A percentile compares a stretch with the other conserved stretches of the same genome.
Conservation (phyloP, 495 filamentous ascomycete genomes). For the Penicillium taxi region DNA sequence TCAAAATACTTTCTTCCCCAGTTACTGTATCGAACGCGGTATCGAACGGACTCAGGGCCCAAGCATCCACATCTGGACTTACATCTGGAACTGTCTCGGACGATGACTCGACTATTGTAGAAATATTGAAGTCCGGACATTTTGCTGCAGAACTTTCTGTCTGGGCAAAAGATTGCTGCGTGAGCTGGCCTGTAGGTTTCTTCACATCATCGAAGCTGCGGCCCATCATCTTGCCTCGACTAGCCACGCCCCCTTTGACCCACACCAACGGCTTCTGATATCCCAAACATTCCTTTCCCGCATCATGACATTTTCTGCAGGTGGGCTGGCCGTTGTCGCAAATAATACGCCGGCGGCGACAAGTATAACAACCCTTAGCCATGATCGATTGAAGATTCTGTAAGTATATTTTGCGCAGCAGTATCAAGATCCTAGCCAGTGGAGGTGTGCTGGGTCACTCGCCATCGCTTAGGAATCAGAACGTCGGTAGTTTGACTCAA, state of each 20-base stretch:
- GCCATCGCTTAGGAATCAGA: slow-evolving; percentile 19
- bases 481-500: slow-evolving; percentile 3
- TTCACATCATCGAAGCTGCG: slow-evolving; percentile 37
- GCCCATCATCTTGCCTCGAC: slow-evolving; percentile 46
- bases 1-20: neutral
- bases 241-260: slow-evolving; percentile 45
- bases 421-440: slow-evolving; percentile 13
- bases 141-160: neutral
- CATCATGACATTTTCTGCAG: slow-evolving; percentile 56
- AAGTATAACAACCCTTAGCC: slow-evolving; percentile 45
- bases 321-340: slow-evolving; percentile 57
- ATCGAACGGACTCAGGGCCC: slow-evolving; percentile 7
- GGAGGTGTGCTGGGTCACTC: slow-evolving; percentile 14
- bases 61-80: slow-evolving; percentile 16
- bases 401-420: slow-evolving; percentile 8
- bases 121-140: slow-evolving; percentile 7
- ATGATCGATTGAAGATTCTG: slow-evolving; percentile 22
- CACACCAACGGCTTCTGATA: slow-evolving; percentile 50
- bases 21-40: neutral
- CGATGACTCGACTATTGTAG: slow-evolving; percentile 12
- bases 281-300: slow-evolving; percentile 53
- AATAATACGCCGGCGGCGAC: slow-evolving; percentile 42
- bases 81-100: slow-evolving; percentile 13
- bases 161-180: neutral
- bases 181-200: slow-evolving; percentile 6